Conservation (phyloP, 1,139 yeast genomes). For the Scheffersomyces parashehatae region DNA sequence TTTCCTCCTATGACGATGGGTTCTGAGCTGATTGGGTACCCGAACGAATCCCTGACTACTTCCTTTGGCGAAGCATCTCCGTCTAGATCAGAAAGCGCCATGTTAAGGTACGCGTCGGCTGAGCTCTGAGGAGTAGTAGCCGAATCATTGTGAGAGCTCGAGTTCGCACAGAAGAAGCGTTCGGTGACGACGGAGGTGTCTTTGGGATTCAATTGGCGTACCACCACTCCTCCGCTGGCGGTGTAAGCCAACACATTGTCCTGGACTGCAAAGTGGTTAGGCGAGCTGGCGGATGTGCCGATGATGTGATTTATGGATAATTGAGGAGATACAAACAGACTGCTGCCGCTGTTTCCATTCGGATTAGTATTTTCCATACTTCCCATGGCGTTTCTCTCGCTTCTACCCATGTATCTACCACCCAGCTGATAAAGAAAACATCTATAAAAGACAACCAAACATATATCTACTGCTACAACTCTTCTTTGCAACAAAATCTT, state of each 20-base stretch:
- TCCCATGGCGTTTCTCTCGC: too few species aligned
- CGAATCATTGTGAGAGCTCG: conserved; percentile 5
- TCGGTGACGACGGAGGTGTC: conserved; percentile 27
- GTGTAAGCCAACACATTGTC: conserved; percentile 54
- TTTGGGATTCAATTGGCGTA: conserved; percentile 29
- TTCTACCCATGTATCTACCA: too few species aligned
- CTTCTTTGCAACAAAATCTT: too few species aligned
- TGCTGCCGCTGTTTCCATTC: too few species aligned
- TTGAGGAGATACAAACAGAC: conserved; percentile 2
- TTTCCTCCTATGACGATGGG: conserved; percentile 26
- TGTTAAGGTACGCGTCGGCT: conserved; percentile 35
- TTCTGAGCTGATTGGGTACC: conserved; percentile 28
- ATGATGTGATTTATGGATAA: conserved; percentile 20
- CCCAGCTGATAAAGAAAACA: too few species aligned
- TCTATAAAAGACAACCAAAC: too few species aligned
- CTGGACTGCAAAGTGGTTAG: conserved; percentile 38
- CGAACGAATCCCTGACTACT: conserved; percentile 30
- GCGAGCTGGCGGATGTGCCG: conserved; percentile 33
- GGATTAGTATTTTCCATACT: too few species aligned
- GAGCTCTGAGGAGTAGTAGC: conserved; percentile 9
- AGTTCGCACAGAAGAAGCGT: conserved; percentile 54
- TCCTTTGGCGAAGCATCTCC: background rate
- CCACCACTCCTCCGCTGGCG: conserved; percentile 71
- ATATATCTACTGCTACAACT: too few species aligned
- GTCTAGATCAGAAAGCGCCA: conserved; percentile 13